A percentile compares a stretch with the other conserved stretches of the same genome.
Conservation (phyloP, 2,329 filamentous ascomycete species). For the Alternaria sp. region DNA sequence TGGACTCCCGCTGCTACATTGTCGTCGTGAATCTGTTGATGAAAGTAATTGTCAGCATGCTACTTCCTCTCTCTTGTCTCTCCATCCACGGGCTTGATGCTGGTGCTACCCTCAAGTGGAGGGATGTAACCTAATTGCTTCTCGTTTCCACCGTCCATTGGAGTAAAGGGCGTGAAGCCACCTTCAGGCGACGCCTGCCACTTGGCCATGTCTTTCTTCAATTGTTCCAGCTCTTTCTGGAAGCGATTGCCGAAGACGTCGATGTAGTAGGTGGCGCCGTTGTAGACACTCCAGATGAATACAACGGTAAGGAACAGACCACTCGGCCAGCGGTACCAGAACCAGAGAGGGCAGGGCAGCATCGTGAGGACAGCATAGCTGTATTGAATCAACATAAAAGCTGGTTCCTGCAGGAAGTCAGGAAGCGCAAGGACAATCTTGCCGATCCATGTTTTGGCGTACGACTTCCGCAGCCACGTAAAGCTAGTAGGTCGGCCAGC, state of each 20-base stretch:
- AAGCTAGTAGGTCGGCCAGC: conserved; percentile 95
- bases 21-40: conserved; percentile 1
- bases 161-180: conserved; percentile 36
- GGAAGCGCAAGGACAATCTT: conserved; percentile 83
- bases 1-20: neutral
- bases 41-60: conserved; percentile 2
- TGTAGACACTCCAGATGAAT: conserved; percentile 96
- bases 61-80: conserved; percentile 34
- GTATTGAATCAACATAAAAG: conserved; percentile 98
- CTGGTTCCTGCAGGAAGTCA: conserved; percentile 77
- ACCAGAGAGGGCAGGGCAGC: conserved; percentile 94
- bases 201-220: conserved; percentile 87
- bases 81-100: conserved; percentile 29
- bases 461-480: conserved; percentile 93
- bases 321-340: conserved; percentile 84
- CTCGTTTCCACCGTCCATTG: conserved; percentile 30
- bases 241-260: conserved; percentile 97
- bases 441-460: conserved; percentile 88
- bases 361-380: conserved; percentile 89
- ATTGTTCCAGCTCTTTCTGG: conserved; percentile 90
- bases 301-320: conserved; percentile 78
- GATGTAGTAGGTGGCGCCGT: conserved; percentile 97
- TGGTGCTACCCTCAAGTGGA: conserved; percentile 43
- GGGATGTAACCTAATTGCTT: conserved; percentile 43
- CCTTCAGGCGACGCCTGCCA: conserved; percentile 69